A percentile compares a stretch with the other conserved stretches of the same genome.
phyloP scores from a whole-genome alignment of 2,329 filamentous ascomycete genomes.

The Apiospora kogelbergensis region DNA sequence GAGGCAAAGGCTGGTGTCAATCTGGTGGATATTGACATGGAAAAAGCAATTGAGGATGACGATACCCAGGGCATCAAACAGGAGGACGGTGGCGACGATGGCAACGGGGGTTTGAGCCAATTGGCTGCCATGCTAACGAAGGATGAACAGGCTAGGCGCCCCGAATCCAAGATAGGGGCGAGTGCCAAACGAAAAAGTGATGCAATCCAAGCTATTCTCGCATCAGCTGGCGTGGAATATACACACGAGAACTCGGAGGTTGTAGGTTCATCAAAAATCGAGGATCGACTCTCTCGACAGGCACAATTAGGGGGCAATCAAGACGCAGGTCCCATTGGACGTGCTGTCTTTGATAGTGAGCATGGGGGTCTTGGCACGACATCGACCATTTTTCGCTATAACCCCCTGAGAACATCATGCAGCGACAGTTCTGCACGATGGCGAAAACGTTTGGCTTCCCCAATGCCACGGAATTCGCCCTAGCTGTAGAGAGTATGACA shows the following conservation, averaged over 20 bases:
- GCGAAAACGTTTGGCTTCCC: slow-evolving; percentile 75
- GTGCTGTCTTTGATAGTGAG: slow-evolving; percentile 56
- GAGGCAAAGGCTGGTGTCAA: slow-evolving; percentile 85
- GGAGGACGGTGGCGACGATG: slow-evolving; percentile 49
- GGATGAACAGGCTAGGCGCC: slow-evolving; percentile 44
- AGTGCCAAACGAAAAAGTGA: slow-evolving; percentile 56
- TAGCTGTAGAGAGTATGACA: slow-evolving; percentile 88
- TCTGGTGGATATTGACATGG: slow-evolving; percentile 74
- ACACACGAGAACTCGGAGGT: slow-evolving; percentile 97
- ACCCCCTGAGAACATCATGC: slow-evolving; percentile 74
- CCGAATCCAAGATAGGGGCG: slow-evolving; percentile 33
- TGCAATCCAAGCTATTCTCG: slow-evolving; percentile 84
- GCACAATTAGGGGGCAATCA: slow-evolving; percentile 60
- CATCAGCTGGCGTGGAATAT: slow-evolving; percentile 86
- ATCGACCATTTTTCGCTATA: slow-evolving; percentile 53
- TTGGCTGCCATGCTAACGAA: slow-evolving; percentile 61
- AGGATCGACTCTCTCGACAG: slow-evolving; percentile 76
- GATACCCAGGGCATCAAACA: slow-evolving; percentile 47
- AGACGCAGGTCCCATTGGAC: slow-evolving; percentile 50
- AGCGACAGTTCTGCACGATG: slow-evolving; percentile 89
- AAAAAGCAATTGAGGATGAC: slow-evolving; percentile 54
- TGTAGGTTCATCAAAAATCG: slow-evolving; percentile 87
- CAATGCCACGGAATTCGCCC: slow-evolving; percentile 78
- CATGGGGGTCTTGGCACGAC: slow-evolving; percentile 18
- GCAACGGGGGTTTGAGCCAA: slow-evolving; percentile 70